A percentile compares a stretch with the other conserved stretches of the same genome.
phyloP scores from a whole-genome alignment of 495 filamentous ascomycete genomes.

The Penicillium turbatum region DNA sequence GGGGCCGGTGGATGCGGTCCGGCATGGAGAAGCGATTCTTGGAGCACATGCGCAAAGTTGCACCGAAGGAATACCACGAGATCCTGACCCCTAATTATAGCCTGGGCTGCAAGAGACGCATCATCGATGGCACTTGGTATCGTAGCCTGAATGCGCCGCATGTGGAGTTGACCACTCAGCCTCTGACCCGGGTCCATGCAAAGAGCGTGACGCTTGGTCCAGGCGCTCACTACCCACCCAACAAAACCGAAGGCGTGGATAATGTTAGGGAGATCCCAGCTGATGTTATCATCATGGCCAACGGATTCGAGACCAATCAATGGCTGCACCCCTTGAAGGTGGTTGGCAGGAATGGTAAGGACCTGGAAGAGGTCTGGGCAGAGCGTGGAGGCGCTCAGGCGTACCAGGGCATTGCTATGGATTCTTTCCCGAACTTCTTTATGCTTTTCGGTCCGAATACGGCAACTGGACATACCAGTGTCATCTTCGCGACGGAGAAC shows the following conservation, averaged over 20 bases:
- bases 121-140: conserved; percentile 56
- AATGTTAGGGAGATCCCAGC: conserved; percentile 47
- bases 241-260: conserved; percentile 24
- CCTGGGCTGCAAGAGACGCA: conserved; percentile 58
- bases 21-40: conserved; percentile 37
- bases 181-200: conserved; percentile 46
- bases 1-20: conserved; percentile 25
- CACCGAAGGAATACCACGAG: conserved; percentile 59
- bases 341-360: conserved; percentile 43
- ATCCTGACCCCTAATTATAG: conserved; percentile 59
- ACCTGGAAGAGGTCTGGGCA: conserved; percentile 51
- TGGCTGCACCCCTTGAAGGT: conserved; percentile 35
- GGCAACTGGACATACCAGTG: conserved; percentile 58
- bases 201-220: conserved; percentile 53
- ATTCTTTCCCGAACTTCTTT: conserved; percentile 67
- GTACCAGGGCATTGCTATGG: conserved; percentile 60
- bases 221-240: conserved; percentile 43
- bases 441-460: conserved; percentile 64
- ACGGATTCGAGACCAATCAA: conserved; percentile 50
- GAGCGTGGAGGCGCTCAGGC: conserved; percentile 58
- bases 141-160: conserved; percentile 47
- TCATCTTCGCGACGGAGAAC: conserved; percentile 58
- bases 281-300: conserved; percentile 57
- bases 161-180: conserved; percentile 54
- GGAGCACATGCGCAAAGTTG: conserved; percentile 43